Conservation (phyloP, 2,329 filamentous ascomycete species). For the Epichloe uncinata region DNA sequence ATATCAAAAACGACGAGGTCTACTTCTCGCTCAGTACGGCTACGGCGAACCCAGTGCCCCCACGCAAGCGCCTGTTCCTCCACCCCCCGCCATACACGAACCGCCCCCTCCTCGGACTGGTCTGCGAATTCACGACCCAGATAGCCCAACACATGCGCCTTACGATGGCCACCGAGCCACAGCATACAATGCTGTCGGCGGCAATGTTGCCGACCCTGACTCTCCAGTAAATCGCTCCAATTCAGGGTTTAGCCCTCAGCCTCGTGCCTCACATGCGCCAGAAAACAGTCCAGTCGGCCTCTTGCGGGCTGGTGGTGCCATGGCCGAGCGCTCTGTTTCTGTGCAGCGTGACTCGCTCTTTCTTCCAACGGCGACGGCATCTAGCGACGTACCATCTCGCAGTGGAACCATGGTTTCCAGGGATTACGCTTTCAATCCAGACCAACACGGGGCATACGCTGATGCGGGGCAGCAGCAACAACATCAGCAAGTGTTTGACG, state of each 20-base stretch:
- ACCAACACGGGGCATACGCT: slow-evolving; percentile 53
- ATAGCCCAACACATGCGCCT: slow-evolving; percentile 37
- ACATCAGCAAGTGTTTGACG: slow-evolving; percentile 34
- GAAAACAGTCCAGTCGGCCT: slow-evolving; percentile 24
- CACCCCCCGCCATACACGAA: slow-evolving; percentile 2
- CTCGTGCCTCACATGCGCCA: slow-evolving; percentile 13
- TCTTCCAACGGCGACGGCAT: slow-evolving; percentile 27
- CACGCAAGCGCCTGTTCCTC: neutral
- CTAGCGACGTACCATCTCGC: slow-evolving; percentile 35
- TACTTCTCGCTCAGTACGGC: slow-evolving; percentile 67
- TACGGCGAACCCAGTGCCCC: slow-evolving; percentile 19
- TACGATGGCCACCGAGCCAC: slow-evolving; percentile 50
- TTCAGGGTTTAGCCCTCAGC: slow-evolving; percentile 24
- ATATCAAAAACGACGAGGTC: slow-evolving; percentile 84
- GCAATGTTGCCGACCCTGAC: slow-evolving; percentile 20
- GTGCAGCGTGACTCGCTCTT: slow-evolving; percentile 42
- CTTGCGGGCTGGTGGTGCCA: slow-evolving; percentile 38
- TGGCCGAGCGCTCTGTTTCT: slow-evolving; percentile 29
- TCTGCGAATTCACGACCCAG: slow-evolving; percentile 48
- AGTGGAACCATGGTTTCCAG: slow-evolving; percentile 49
- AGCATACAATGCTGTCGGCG: slow-evolving; percentile 49
- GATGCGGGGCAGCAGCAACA: slow-evolving; percentile 24
- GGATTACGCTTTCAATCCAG: slow-evolving; percentile 87
- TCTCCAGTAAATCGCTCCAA: slow-evolving; percentile 28
- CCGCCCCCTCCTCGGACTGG: slow-evolving; percentile 21